These are phyloP conservation scores for Piromyces sp. DNA, from an alignment of 192 early-diverging fungal genomes.

Conservation along the genomic window DNA sequence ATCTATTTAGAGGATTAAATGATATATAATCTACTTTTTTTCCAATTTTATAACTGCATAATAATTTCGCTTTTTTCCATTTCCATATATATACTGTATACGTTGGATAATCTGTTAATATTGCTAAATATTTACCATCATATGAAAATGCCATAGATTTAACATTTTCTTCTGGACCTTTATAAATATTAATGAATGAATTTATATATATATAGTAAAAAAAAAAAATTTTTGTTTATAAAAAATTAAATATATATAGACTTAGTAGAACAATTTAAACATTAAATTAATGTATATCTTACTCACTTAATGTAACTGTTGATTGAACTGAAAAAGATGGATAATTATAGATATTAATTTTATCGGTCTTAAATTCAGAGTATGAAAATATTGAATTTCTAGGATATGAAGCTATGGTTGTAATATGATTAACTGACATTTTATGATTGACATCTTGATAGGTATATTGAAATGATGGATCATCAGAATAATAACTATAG, in stretches of 20 bases:
- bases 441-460: too few species aligned
- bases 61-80: not conserved
- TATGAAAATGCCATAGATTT: not conserved
- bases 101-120: not conserved
- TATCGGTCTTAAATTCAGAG: not conserved
- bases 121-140: not conserved
- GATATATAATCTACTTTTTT: not conserved
- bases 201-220: not conserved
- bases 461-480: too few species aligned
- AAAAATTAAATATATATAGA: too few species aligned
- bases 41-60: not conserved
- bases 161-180: not conserved
- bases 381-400: too few species aligned
- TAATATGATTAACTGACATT: too few species aligned
- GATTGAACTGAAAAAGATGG: not conserved
- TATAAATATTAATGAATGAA: too few species aligned
- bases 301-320: not conserved
- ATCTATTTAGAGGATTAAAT: not conserved
- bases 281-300: too few species aligned
- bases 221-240: too few species aligned
- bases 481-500: too few species aligned
- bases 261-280: too few species aligned
- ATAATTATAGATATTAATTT: not conserved
- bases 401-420: too few species aligned
- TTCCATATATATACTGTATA: not conserved